Base-by-base conservation (phyloP, 2,329 filamentous ascomycete species). In the Colletotrichum higginsianum region DNA sequence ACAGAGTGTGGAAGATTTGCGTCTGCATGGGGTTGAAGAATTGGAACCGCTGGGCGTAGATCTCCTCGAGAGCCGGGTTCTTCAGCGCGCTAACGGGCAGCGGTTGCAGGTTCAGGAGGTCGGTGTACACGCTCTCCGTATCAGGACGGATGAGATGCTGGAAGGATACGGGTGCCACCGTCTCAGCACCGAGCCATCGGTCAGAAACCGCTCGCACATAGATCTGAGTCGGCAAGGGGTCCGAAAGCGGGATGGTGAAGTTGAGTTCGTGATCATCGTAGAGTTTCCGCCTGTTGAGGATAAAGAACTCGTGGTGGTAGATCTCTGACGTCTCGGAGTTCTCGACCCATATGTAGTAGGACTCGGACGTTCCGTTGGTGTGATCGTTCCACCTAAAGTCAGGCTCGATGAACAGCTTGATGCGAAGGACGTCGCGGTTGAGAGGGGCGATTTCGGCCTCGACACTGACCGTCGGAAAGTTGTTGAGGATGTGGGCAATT, bases 1-100 rank as follows among this genome's bases (percentile, higher is more conserved):
- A 99, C 44, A 99, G 88, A 16, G 94, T 96, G 78, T 99, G 96
- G 83, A 99, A 99, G 62, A 99, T 94, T 78, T 99, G 96, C 0
- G 96, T 98, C 82, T 99, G 96, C 97, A 99, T 98, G 0, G 96
- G 96, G 79, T 99, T 99, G 87, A 99, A 99, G 82, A 92, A 99
- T 75, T 96, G 92, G 81, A 99, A 99, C 42, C 95, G 90, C 79
- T 96, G 86, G 0, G 88, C 91, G 78, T 99, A 99, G 1, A 99
- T 89, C 72, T 96, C 94, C 80, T 99, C 96, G 0, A 99, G 83
- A 0, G 91, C 86, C 0, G 94, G 91, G 74, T 98, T 98, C 79
- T 98, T 95, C 52, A 99, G 85, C 0, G 96, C 96, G 23, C 91
- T 89, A 72, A 99, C 91, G 0, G 96, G 93, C 4, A 99, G 85